Evolutionary conservation across 768 basidiomycete species (phyloP), one percentile per base, ranked within the genome.

Genomic region (Tylopilus sp.): DNA sequence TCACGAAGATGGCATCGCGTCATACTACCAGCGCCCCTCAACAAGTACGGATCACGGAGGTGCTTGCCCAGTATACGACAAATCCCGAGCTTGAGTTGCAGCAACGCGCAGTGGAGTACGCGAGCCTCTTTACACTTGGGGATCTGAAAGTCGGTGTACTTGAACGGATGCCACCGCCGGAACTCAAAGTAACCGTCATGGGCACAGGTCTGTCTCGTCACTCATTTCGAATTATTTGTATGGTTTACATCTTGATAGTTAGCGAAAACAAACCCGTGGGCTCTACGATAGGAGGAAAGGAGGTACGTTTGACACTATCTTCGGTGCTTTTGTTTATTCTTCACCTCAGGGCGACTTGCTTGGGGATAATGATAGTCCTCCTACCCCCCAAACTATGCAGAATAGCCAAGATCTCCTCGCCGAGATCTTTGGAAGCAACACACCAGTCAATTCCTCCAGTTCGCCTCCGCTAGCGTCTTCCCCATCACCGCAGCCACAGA

Each of bases 151-250:
- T 79, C 8, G 97, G 95, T 33, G 93, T 99, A 1, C 69, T 98
- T 53, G 97, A 99, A 73, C 81, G 93, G 49, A 99, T 99, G 97
- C 97, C 97, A n/a, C 89, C 92, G 6, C 97, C 97, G 2, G 97
- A 99, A 68, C 72, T 98, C 57, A 97, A 95, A 72, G 87, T 89
- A n/a, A 98, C 95, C 3, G 90, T 98, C 2, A 88, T 95, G 79
- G 97, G 92, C 41, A 79, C 88, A 53, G 90, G 93, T 95, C 58
- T 57, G 82, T 72, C 35, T 31, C 12, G 6, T 48, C 22, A 0
- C 39, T 23, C 23, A 22, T 43, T 13, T n/a, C 35, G 11, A 12
- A 9, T 39, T 6, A 6, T 38, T 46, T 21, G n/a, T 40, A 23
- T 3, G 7, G 4, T 40, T 68, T 17, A 57, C 23, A 6, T 6